These are phyloP conservation scores for Clathrus columnatus DNA, from an alignment of 768 basidiomycete species.

Conservation along the genomic window DNA sequence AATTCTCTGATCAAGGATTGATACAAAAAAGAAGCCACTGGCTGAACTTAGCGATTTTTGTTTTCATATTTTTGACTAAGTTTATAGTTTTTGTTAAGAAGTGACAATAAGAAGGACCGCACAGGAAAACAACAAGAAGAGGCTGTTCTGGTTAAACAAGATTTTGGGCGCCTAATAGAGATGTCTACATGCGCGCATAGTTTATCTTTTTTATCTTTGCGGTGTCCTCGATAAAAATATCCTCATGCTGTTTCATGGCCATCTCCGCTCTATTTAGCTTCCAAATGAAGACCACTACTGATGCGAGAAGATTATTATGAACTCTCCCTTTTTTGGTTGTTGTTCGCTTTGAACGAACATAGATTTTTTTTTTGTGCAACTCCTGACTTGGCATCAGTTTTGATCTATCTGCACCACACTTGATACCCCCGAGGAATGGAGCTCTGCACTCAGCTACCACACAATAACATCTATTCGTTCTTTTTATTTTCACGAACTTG, in stretches of 20 bases:
- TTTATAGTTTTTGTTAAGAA: not conserved
- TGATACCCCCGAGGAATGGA: not conserved
- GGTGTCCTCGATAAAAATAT: constrained; percentile 3
- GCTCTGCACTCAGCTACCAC: not conserved
- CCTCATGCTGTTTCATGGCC: constrained; percentile 1
- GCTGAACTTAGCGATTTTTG: not conserved
- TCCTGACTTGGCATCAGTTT: not conserved
- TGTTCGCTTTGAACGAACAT: not conserved
- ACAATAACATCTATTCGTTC: not conserved
- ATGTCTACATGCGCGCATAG: not conserved
- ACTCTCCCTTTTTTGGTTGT: not conserved
- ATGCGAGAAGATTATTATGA: not conserved
- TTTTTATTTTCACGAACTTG: not conserved
- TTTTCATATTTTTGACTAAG: not conserved
- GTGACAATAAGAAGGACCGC: not conserved
- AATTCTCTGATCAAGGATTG: not conserved
- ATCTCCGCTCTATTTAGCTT: not conserved
- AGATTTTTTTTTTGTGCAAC: not conserved
- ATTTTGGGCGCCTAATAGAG: not conserved
- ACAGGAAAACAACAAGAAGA: not conserved
- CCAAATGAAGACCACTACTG: not conserved
- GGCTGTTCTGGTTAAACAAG: not conserved
- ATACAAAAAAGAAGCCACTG: constrained; percentile 9
- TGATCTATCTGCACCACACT: not conserved
- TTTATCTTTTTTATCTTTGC: not conserved